A percentile compares a stretch with the other conserved stretches of the same genome.
These are phyloP conservation scores for Sphagnum contortum DNA, from an alignment of 225 moss, liverwort and hornwort genomes.

Conservation along the genomic window DNA sequence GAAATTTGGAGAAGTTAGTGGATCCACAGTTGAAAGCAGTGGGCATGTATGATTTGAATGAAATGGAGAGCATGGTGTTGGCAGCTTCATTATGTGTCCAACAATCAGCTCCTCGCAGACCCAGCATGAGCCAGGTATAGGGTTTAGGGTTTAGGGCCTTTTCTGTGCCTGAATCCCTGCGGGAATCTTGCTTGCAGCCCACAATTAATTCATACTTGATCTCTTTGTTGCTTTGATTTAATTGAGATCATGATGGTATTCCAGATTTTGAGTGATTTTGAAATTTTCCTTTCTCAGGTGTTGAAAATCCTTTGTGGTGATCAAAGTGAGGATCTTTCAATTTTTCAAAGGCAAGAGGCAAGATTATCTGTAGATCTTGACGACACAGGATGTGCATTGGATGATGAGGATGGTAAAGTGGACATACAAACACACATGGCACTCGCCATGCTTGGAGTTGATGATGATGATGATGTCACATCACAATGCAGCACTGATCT, in stretches of 20 bases:
- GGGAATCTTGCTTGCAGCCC: neutral
- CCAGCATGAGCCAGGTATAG: constrained; percentile 38
- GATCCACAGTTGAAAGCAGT: constrained; percentile 21
- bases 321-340: constrained; percentile 10
- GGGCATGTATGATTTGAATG: constrained; percentile 26
- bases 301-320: constrained; percentile 26
- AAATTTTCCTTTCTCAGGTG: constrained; percentile 10
- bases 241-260: too few relatives aligned
- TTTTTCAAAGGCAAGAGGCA: constrained; percentile 8
- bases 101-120: constrained; percentile 37
- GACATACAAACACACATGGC: constrained; percentile 38
- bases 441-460: constrained; percentile 54
- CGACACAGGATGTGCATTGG: constrained; percentile 10
- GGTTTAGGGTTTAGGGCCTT: neutral
- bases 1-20: constrained; percentile 26
- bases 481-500: constrained; percentile 40
- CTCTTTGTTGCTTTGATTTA: too few relatives aligned
- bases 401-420: constrained; percentile 1
- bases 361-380: constrained; percentile 18
- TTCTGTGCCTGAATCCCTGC: neutral
- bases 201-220: too few relatives aligned
- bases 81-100: constrained; percentile 39
- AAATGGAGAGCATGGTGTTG: constrained; percentile 32
- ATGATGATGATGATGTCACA: constrained; percentile 32
- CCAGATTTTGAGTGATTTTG: too few relatives aligned